Percentiles rank a stretch among this genome's conserved stretches.
These are phyloP conservation scores for Globisporangium carolinianum DNA, from an alignment of 352 stramenopile species.

Conservation along the genomic window DNA sequence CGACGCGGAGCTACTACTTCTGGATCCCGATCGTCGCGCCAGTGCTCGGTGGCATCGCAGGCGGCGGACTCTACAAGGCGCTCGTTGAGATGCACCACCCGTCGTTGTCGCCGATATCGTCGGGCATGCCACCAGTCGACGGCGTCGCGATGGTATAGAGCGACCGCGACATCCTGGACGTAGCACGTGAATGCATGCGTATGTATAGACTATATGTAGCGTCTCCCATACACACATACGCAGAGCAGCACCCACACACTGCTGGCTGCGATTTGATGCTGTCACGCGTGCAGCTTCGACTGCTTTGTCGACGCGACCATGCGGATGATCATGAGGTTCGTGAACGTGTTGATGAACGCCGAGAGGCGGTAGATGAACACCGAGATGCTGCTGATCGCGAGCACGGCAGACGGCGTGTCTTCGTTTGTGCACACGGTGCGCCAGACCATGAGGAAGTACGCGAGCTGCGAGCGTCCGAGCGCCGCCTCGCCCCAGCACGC, in stretches of 20 bases:
- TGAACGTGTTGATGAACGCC: constrained; percentile 37
- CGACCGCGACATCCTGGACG: too few relatives aligned
- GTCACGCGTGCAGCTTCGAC: constrained; percentile 24
- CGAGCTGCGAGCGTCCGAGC: constrained; percentile 29
- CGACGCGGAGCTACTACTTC: constrained; percentile 42
- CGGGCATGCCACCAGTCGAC: too few relatives aligned
- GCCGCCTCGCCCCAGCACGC: constrained; percentile 40
- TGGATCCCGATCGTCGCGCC: constrained; percentile 54
- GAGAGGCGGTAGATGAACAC: constrained; percentile 39
- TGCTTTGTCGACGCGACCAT: constrained; percentile 44
- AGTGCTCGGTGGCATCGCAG: constrained; percentile 32
- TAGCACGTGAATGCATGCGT: too few relatives aligned
- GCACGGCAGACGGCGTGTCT: constrained; percentile 30
- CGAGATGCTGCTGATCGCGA: constrained; percentile 34
- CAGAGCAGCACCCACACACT: too few relatives aligned
- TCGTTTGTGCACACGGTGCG: constrained; percentile 36
- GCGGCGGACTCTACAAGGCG: constrained; percentile 30
- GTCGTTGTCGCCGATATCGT: neutral
- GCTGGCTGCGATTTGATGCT: too few relatives aligned
- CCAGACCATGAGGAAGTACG: constrained; percentile 57
- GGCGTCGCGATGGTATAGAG: too few relatives aligned
- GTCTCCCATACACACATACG: too few relatives aligned
- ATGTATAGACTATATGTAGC: too few relatives aligned
- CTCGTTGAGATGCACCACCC: constrained; percentile 45
- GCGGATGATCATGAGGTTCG: constrained; percentile 52